A percentile compares a stretch with the other conserved stretches of the same genome.
Conservation (phyloP, 2,329 filamentous ascomycete genomes). For the Botrytis elliptica region DNA sequence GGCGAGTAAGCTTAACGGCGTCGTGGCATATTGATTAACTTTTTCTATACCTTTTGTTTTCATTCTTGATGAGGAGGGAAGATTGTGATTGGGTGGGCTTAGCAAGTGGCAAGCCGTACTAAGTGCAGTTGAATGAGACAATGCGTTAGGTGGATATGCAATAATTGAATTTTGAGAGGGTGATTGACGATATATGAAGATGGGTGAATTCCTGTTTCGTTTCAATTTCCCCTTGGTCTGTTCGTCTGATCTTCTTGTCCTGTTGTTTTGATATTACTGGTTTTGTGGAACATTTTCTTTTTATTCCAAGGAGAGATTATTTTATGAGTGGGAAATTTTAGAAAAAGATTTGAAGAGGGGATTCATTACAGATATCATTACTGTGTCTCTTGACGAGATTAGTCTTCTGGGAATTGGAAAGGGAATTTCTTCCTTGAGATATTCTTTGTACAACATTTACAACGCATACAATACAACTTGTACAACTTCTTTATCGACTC, state of each 20-base stretch:
- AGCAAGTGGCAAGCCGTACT: neutral
- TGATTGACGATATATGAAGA: slow-evolving; percentile 1
- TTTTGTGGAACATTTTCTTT: neutral
- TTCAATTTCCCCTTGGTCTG: slow-evolving; percentile 6
- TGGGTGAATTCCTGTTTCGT: slow-evolving; percentile 14
- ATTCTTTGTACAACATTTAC: neutral
- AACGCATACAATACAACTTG: neutral
- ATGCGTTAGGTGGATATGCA: neutral
- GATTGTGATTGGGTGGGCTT: neutral
- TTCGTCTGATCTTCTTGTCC: slow-evolving; percentile 1
- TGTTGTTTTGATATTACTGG: neutral
- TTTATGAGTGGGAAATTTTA: neutral
- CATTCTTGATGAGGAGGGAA: neutral
- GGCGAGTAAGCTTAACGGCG: neutral
- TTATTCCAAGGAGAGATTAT: neutral
- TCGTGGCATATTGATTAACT: neutral
- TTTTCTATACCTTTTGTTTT: neutral
- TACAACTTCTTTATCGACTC: neutral
- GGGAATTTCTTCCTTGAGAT: neutral
- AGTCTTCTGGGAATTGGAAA: neutral
- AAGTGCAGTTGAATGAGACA: neutral
- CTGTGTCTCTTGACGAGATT: neutral
- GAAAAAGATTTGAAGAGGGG: neutral
- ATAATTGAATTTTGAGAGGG: neutral
- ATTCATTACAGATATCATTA: neutral